Base-by-base conservation (phyloP, 495 filamentous ascomycete genomes). In the Immersiella caudata region DNA sequence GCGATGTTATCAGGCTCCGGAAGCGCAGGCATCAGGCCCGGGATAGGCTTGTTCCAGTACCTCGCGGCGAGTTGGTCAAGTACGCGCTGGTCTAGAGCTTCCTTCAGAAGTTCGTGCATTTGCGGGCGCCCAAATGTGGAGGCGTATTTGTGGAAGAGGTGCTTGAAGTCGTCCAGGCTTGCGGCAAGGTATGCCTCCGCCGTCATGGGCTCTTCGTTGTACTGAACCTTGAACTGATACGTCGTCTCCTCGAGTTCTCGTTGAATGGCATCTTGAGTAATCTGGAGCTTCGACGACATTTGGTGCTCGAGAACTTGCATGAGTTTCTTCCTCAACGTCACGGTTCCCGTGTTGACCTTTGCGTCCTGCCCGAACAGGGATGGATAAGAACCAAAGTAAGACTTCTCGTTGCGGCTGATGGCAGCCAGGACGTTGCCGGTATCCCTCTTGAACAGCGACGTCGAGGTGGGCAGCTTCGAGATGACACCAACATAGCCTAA, bases 201-300 rank as follows among this genome's bases (percentile, higher is more conserved):
- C 67, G 92, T 95, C 55, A 99, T 81, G 21, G 94, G 91, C 25
- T 95, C 87, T 74, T 99, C 96, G 74, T 98, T 99, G 79, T 99
- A 99, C 77, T 99, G 96, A 21, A 99, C 96, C 75, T 98, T 99
- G 85, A 97, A 98, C 73, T 99, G 95, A 72, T 99, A 99, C 0
- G 93, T 94, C 6, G 95, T 93, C 78, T 99, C 96, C 75, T 97
- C 94, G 0, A 99, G 87, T 76, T 99, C 95, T 71, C 96, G 93
- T 66, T 89, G 91, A 68, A 99, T 97, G 21, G 93, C 91, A 73
- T 97, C 93, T 66, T 89, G 89, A 12, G 96, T 98, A 63, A 88
- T 85, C 65, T 93, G 88, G 56, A 99, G 84, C 71, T 91, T 96
- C 18, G 90, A 88, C 46, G 93, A 92, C 95, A 99, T 97, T 1